A percentile compares a stretch with the other conserved stretches of the same genome.
These are phyloP conservation scores for Phlebopus sp. DNA, from an alignment of 1,284 basidiomycete genomes.

Conservation along the genomic window DNA sequence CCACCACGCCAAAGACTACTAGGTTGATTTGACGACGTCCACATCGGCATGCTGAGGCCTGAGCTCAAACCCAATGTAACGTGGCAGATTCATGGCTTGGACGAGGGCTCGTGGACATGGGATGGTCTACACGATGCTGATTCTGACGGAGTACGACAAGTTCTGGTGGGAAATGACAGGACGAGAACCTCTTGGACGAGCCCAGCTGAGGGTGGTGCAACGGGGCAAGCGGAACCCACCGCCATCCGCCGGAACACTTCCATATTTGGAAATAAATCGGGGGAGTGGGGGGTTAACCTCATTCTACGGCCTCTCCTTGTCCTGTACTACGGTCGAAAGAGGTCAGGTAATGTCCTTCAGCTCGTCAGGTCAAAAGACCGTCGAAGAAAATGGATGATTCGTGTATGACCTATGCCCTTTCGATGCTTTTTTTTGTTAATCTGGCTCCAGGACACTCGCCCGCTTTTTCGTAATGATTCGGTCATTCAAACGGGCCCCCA, in stretches of 20 bases:
- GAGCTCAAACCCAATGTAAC: neutral
- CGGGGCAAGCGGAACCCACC: neutral
- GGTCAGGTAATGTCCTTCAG: constrained; percentile 6
- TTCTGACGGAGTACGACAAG: neutral
- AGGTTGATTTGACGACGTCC: no score
- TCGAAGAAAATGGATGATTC: constrained; percentile 8
- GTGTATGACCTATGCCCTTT: constrained; percentile 11
- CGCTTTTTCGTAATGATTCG: constrained; percentile 34
- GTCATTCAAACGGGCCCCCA: constrained; percentile 32
- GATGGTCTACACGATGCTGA: neutral
- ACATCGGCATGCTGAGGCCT: neutral
- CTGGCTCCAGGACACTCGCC: constrained; percentile 33
- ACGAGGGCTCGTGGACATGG: neutral
- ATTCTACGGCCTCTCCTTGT: neutral
- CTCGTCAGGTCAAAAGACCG: constrained; percentile 11
- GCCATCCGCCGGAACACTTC: constrained; percentile 5
- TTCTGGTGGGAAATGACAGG: neutral
- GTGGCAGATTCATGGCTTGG: neutral
- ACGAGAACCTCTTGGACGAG: neutral
- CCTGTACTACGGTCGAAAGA: constrained; percentile 11
- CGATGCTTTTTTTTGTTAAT: constrained; percentile 15
- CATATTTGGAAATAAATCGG: constrained; percentile 4
- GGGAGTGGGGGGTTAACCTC: neutral
- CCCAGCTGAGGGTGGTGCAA: neutral
- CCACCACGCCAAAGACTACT: neutral